Evolutionary conservation across 805 yeast species (phyloP), one percentile per base, ranked within the genome.

Genomic region (Sugiyamaella marilandica): DNA sequence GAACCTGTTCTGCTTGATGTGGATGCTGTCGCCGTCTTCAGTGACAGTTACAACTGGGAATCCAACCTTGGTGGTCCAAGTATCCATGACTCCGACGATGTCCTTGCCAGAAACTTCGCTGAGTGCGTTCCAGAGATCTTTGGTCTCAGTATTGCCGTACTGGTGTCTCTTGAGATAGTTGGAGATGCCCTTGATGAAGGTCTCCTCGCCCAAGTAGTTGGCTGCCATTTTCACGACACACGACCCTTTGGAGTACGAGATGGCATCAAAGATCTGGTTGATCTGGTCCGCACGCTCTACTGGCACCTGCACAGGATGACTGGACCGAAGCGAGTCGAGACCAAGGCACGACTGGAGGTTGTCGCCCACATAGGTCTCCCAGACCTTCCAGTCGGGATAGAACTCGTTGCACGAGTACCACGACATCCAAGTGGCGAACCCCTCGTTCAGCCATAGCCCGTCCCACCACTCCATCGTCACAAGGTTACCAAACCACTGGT

Each of bases 381-480:
- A 85, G 16, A 84, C 83, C 62, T 85, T 82, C 95, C 95, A 87
- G 56, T 84, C 87, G 10, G 95, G 95, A 67, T 79, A 81, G 61
- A 86, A 76, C 58, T 77, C 68, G 63, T 85, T 83, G 50, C 84
- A 84, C 14, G 90, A 83, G 50, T 77, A 71, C 76, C 79, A 84
- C 2, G 89, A 87, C 65, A 85, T 85, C 83, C 87, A 87, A 26
- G 96, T 87, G 14, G 95, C 96, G 70, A 87, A 87, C 11, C 95
- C 94, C 70, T 87, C 95, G 65, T 87, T 87, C 56, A 87, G 78
- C 95, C 95, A 87, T 59, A 87, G 75, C 62, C 86, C 94, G 62
- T 87, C 88, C 96, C 96, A 87, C 94, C 95, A 88, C 62, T 85
- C 82, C 95, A 87, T 88, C 45, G 95, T 88, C 55, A 87, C 92